phyloP scores from a whole-genome alignment of 2,329 filamentous ascomycete species.

The Stachybotrys echinatus region DNA sequence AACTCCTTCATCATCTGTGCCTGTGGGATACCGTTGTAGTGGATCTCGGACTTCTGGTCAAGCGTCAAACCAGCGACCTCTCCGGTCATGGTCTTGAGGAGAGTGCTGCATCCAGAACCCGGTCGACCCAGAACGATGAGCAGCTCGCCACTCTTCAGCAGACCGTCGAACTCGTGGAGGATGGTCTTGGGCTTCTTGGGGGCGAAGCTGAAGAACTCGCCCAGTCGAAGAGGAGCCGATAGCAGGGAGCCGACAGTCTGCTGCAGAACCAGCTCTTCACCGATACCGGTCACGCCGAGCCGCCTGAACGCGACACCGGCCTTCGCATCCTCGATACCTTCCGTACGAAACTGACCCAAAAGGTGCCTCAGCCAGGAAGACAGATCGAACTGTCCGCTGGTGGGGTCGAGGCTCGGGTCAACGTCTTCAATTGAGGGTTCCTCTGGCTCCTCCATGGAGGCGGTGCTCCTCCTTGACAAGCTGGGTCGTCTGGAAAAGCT shows the following conservation, averaged over 20 bases:
- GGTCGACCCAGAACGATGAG: constrained; percentile 48
- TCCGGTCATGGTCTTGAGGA: constrained; percentile 48
- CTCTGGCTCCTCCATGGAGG: background rate
- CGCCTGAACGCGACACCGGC: constrained; percentile 34
- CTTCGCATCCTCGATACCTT: background rate
- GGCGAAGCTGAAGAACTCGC: background rate
- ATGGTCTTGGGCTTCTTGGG: background rate
- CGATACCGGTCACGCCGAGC: constrained; percentile 35
- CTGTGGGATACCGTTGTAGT: constrained; percentile 57
- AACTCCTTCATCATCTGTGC: constrained; percentile 50
- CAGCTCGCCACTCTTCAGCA: constrained; percentile 50
- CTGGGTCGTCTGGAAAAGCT: background rate
- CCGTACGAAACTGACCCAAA: background rate
- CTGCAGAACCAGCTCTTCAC: constrained; percentile 36
- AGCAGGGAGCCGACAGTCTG: constrained; percentile 27
- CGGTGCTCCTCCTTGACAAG: background rate
- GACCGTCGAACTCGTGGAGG: constrained; percentile 43
- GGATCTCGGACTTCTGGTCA: constrained; percentile 52
- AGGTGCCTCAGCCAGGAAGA: background rate
- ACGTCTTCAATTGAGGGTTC: background rate
- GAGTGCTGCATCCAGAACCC: constrained; percentile 52
- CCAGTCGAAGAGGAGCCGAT: background rate
- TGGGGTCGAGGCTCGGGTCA: background rate
- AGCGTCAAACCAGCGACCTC: constrained; percentile 59
- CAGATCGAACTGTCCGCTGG: background rate